Conservation (phyloP, 164 flowering plant species). For the Brasenia schreberi region DNA sequence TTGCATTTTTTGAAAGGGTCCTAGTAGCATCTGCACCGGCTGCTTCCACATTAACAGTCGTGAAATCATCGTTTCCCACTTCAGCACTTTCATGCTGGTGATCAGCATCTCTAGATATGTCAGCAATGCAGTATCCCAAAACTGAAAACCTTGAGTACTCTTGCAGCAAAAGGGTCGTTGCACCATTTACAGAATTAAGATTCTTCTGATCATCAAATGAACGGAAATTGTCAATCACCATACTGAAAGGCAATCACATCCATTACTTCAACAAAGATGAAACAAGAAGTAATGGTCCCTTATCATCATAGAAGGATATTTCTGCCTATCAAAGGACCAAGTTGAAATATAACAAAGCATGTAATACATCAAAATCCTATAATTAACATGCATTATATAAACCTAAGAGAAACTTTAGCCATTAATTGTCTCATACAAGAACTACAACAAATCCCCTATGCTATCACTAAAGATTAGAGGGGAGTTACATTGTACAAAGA, state of each 20-base stretch:
- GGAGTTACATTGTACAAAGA: no score
- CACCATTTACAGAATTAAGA: slow-evolving; percentile 27
- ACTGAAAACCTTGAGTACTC: slow-evolving; percentile 41
- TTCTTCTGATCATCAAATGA: slow-evolving; percentile 25
- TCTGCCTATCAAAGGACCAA: no score
- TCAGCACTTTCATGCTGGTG: no score
- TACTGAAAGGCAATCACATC: not conserved
- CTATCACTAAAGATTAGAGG: no score
- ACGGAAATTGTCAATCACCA: not conserved
- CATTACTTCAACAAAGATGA: not conserved
- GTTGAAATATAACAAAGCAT: no score
- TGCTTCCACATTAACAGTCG: slow-evolving; percentile 12
- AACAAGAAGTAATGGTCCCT: not conserved
- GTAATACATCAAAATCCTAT: no score
- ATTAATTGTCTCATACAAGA: no score
- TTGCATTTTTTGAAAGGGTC: slow-evolving; percentile 4
- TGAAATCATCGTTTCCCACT: no score
- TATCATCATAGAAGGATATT: no score
- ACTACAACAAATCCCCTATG: no score
- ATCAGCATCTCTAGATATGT: not conserved
- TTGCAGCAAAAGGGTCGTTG: slow-evolving; percentile 40
- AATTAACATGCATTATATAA: no score
- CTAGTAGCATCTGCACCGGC: slow-evolving; percentile 4
- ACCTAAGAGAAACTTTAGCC: no score
- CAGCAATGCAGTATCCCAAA: slow-evolving; percentile 33